Percentiles rank a stretch among this genome's conserved stretches.
Evolutionary conservation across 768 basidiomycete genomes (phyloP).

Genomic region (Hygrophoropsis aurantiaca): DNA sequence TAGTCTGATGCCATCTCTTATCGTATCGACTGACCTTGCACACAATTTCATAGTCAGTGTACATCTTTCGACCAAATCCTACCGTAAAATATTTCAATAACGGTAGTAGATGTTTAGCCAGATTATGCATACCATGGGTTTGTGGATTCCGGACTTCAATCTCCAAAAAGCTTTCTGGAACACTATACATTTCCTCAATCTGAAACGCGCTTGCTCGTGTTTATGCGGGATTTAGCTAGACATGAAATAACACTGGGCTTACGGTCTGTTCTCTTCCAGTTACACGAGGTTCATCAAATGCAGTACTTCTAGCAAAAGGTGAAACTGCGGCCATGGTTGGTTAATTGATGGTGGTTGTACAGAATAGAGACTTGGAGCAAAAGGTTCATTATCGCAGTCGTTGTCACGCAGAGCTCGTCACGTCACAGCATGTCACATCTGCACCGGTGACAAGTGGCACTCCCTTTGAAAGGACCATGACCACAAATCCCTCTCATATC

Average conservation of each 20-base stretch:
- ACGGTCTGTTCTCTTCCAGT: slow-evolving; percentile 59
- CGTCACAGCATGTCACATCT: too few relatives aligned
- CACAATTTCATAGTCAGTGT: slow-evolving; percentile 98
- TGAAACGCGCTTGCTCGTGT: slow-evolving; percentile 40
- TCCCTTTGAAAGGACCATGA: slow-evolving; percentile 33
- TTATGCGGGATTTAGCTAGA: slow-evolving; percentile 21
- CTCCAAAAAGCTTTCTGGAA: slow-evolving; percentile 95
- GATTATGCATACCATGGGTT: slow-evolving; percentile 71
- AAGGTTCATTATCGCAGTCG: too few relatives aligned
- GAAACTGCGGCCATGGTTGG: slow-evolving; percentile 38
- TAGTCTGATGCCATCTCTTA: not conserved
- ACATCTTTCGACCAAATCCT: slow-evolving; percentile 99
- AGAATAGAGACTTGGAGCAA: too few relatives aligned
- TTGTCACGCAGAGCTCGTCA: too few relatives aligned
- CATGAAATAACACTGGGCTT: slow-evolving; percentile 15
- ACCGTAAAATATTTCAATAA: not conserved
- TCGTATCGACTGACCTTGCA: slow-evolving; percentile 69
- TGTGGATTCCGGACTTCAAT: slow-evolving; percentile 97
- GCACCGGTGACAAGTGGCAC: too few relatives aligned
- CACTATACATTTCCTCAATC: slow-evolving; percentile 98
- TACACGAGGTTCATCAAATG: slow-evolving; percentile 54
- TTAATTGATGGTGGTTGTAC: slow-evolving; percentile 18
- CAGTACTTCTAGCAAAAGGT: slow-evolving; percentile 61
- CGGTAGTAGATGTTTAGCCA: not conserved
- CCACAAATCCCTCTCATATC: slow-evolving; percentile 82